These are phyloP conservation scores for Teunomyces aglyptinius DNA, from an alignment of 805 yeast genomes.

Conservation along the genomic window DNA sequence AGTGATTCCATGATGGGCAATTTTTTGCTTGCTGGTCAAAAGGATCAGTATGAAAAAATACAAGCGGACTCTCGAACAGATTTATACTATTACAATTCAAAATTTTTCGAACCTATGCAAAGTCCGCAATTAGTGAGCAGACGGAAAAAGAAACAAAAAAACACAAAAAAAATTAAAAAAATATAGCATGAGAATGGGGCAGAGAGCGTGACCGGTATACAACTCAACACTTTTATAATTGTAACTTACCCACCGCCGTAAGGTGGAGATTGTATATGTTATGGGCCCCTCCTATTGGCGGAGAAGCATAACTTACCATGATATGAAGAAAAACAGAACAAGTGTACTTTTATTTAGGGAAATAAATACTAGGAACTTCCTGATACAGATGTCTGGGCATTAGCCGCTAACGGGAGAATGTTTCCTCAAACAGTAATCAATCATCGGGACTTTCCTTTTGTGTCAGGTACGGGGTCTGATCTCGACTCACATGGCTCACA, in stretches of 20 bases:
- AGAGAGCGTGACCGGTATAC: neutral
- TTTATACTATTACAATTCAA: neutral
- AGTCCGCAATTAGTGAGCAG: constrained; percentile 3
- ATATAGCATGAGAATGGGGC: neutral
- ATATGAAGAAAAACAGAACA: too few relatives aligned
- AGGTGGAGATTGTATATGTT: neutral
- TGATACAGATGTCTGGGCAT: neutral
- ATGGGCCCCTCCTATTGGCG: too few relatives aligned
- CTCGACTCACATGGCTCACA: neutral
- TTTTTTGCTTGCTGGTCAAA: neutral
- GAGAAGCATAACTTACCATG: too few relatives aligned
- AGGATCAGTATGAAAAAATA: neutral
- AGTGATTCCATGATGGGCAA: constrained; percentile 66
- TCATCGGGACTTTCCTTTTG: neutral
- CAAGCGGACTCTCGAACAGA: neutral
- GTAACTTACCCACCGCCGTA: neutral
- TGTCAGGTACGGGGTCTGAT: neutral
- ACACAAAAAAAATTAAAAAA: neutral
- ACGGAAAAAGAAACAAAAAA: neutral
- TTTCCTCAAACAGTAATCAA: neutral
- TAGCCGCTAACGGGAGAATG: constrained; percentile 1
- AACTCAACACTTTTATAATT: neutral
- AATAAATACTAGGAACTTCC: neutral
- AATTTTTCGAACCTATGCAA: constrained; percentile 2
- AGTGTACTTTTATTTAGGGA: too few relatives aligned